Evolutionary conservation across 2,329 filamentous ascomycete genomes (phyloP), one percentile per base, ranked within the genome.

Genomic region (Microdochium trichocladiopsis): DNA sequence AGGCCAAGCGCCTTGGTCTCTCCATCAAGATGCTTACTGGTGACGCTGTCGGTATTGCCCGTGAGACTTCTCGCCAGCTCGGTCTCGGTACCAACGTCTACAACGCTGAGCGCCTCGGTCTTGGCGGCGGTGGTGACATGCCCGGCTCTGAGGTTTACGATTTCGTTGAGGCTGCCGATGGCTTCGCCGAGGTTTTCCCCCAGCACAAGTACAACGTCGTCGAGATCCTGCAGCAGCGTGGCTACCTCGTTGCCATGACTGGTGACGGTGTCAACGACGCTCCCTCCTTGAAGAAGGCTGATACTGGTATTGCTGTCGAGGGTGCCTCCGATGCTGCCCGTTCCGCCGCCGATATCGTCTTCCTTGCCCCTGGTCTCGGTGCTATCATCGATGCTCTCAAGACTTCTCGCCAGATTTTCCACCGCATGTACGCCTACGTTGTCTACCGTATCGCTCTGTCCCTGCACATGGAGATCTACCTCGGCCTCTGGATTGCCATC

Each of bases 21-120:
- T 91, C 87, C 61, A 91, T 95, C 74, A 95, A 95, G 81, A 95
- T 95, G 90, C 82, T 95, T 75, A 95, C 91, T 73, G 90, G 90
- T 80, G 90, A 95, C 68, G 90, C 91, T 60, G 90, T 95, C 67
- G 91, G 90, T 71, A 95, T 95, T 69, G 90, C 90, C 62, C 86
- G 88, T 76, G 90, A 95, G 73, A 95, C 90, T 61, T 94, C 90
- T 51, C 88, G 90, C 65, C 89, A 94, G 73, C 87, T 95, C 59
- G 90, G 90, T 76, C 86, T 95, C 55, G 90, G 90, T 64, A 94
- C 90, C 66, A 95, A 95, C 72, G 85, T 95, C 64, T 95, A 95
- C 79, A 94, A 95, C 66, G 89, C 90, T 72, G 90, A 95, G 75
- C 87, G 88, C 65, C 88, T 95, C 53, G 90, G 90, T 79, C 86